Conservation (phyloP, 805 yeast species). For the Danielia oregonensis region DNA sequence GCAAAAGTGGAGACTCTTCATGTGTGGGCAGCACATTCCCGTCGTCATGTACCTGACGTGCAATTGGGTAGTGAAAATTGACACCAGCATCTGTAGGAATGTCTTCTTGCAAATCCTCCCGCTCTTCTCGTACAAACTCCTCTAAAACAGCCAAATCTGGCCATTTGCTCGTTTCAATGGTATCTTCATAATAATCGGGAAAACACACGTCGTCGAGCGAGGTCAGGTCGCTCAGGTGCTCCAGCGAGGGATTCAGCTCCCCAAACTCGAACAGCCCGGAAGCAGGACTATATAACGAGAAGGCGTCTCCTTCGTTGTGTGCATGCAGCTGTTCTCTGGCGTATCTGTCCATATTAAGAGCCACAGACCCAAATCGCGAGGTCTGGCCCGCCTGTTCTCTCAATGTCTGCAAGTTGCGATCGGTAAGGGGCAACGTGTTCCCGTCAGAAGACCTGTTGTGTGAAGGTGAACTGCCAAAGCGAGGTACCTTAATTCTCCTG, state of each 20-base stretch:
- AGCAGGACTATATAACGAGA: constrained; percentile 7
- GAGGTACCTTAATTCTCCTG: too few relatives aligned
- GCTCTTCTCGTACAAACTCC: constrained; percentile 74
- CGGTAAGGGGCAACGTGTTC: constrained; percentile 30
- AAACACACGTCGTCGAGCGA: constrained; percentile 91
- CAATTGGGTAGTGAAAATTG: constrained; percentile 37
- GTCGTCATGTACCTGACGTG: constrained; percentile 6
- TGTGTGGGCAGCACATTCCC: constrained; percentile 11
- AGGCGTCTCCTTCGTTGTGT: constrained; percentile 5
- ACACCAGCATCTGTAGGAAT: constrained; percentile 22
- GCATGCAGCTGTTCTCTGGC: constrained; percentile 28
- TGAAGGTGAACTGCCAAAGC: too few relatives aligned
- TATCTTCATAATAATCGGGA: constrained; percentile 57
- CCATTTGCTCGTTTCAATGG: constrained; percentile 48
- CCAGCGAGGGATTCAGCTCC: constrained; percentile 60
- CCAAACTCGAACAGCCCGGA: constrained; percentile 35
- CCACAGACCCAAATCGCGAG: constrained; percentile 21
- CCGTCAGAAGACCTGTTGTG: too few relatives aligned
- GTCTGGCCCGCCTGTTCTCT: constrained; percentile 12
- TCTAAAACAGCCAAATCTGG: constrained; percentile 77
- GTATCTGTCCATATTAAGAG: constrained; percentile 39
- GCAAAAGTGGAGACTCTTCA: constrained; percentile 29
- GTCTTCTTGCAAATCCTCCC: constrained; percentile 28
- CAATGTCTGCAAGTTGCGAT: constrained; percentile 32
- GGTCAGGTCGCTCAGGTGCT: constrained; percentile 60